Base-by-base conservation (phyloP, 208 protist species). In the Porcisia hertigi region DNA sequence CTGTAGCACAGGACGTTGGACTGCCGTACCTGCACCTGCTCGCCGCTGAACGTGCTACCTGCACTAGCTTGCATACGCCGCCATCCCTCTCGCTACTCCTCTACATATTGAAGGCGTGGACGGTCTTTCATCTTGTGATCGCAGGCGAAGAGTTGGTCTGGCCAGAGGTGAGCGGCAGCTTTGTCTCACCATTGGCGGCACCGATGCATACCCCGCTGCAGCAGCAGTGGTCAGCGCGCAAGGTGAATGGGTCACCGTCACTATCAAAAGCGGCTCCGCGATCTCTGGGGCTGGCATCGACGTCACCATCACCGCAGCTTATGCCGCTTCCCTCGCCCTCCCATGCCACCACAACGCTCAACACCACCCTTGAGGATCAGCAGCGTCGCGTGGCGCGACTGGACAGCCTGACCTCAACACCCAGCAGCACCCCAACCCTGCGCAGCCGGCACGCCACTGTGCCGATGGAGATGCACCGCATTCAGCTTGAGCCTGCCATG, bases 11-110 rank as follows among this genome's bases (percentile, higher is more conserved):
- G 66, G 86, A 92, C 65, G 89, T 92, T 47, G 89, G 89, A 7
- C 78, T 94, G 8, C 84, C 89, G 7, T 90, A 92, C 71, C 81
- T 80, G 25, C 89, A 94, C 63, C 67, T 94, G 23, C 74, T 83
- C 30, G 85, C 87, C 2, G 89, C 89, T 11, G 89, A 90, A 73
- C 55, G 55, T 14, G 81, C 79, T 5, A 70, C 81, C 9, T 73
- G 77, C 59, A 69, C 77, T 47, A 72, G 74, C 30, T 59, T 81
- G 39, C 76, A 72, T 49, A 79, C 71, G 62, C 72, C 79, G 36
- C 70, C 81, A 8, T 76, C 79, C 52, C 57, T 77, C 70, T 43
- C 79, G 3, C 64, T 89, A 4, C 73, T 86, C 6, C 54, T 90
- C 14, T 76, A 81, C 12, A 73, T 94, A n/a, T 71, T 88, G 71